A percentile compares a stretch with the other conserved stretches of the same genome.
These are phyloP conservation scores for Schizopora paradoxa DNA, from an alignment of 1,284 basidiomycete species.

Conservation along the genomic window DNA sequence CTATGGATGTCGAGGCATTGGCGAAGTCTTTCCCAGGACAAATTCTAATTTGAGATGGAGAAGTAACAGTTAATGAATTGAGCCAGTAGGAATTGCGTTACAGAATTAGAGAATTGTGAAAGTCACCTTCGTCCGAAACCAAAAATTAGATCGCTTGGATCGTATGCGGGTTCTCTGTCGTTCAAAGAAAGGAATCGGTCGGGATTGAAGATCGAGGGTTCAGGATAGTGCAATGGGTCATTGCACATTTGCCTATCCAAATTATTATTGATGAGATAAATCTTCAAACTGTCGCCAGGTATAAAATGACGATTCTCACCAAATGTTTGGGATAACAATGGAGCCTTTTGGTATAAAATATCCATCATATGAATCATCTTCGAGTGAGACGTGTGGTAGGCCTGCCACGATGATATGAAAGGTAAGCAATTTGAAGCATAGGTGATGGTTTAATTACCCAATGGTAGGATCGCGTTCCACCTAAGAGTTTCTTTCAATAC, in stretches of 20 bases:
- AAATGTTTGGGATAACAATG: neutral
- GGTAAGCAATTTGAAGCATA: neutral
- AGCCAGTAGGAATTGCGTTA: too few relatives aligned
- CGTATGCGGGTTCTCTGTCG: neutral
- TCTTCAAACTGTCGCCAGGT: too few relatives aligned
- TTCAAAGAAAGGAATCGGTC: too few relatives aligned
- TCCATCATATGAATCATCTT: neutral
- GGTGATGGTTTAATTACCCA: neutral
- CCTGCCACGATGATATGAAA: neutral
- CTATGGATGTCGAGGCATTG: conserved; percentile 12
- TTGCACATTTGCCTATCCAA: neutral
- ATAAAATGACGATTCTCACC: neutral
- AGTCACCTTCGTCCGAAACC: conserved; percentile 6
- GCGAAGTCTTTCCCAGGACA: conserved; percentile 15
- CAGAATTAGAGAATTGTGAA: too few relatives aligned
- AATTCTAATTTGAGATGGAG: too few relatives aligned
- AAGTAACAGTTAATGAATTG: too few relatives aligned
- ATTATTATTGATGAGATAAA: too few relatives aligned
- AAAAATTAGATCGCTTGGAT: neutral
- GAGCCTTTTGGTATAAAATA: conserved; percentile 3
- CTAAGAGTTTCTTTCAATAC: conserved; percentile 36
- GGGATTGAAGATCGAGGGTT: too few relatives aligned
- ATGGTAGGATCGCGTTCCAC: neutral
- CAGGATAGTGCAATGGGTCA: neutral
- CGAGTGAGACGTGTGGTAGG: neutral